These are phyloP conservation scores for Phytophthora sp. DNA, from an alignment of 352 stramenopile genomes.

Conservation along the genomic window DNA sequence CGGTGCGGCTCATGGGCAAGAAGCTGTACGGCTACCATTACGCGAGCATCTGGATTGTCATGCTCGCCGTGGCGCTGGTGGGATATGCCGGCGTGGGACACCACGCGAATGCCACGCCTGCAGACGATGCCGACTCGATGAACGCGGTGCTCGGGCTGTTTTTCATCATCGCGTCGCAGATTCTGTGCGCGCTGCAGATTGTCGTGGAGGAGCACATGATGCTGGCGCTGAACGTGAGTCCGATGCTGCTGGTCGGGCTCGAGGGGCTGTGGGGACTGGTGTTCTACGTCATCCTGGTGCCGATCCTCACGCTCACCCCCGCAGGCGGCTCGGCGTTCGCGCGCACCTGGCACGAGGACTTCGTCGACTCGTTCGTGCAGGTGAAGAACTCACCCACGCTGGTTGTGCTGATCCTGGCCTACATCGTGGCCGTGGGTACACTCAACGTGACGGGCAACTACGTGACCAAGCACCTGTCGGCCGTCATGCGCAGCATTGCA, in stretches of 20 bases:
- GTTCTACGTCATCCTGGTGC: constrained; percentile 77
- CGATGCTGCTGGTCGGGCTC: constrained; percentile 87
- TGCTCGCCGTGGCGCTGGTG: constrained; percentile 72
- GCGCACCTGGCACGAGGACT: constrained; percentile 86
- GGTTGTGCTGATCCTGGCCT: constrained; percentile 57
- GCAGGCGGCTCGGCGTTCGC: constrained; percentile 50
- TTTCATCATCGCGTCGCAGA: constrained; percentile 82
- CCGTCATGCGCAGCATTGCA: constrained; percentile 82
- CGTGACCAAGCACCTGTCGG: constrained; percentile 87
- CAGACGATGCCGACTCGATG: constrained; percentile 21
- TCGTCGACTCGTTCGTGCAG: constrained; percentile 80
- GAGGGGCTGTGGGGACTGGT: constrained; percentile 89
- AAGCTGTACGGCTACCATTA: constrained; percentile 87
- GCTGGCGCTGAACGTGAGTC: constrained; percentile 78
- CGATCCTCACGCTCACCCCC: constrained; percentile 71
- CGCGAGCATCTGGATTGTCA: constrained; percentile 79
- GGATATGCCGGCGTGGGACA: constrained; percentile 70
- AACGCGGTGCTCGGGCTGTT: constrained; percentile 74
- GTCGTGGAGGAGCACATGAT: constrained; percentile 92
- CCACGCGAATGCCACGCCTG: constrained; percentile 10
- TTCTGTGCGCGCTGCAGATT: constrained; percentile 89
- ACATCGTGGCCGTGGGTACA: constrained; percentile 76
- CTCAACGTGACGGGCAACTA: constrained; percentile 87
- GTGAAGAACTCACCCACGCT: constrained; percentile 72
- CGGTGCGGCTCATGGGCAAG: constrained; percentile 84